Conservation (phyloP, 78 protist species). For the Dictyostelium discoideum region dicty_2.7 NC_007090.3:2642001-2642500, state of each 20-base stretch:
- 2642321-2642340: slow-evolving; percentile 9
- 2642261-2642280: slow-evolving; percentile 52
- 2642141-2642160: slow-evolving; percentile 17
- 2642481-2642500: slow-evolving; percentile 25
- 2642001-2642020: slow-evolving; percentile 38
- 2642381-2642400: slow-evolving; percentile 13
- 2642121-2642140: slow-evolving; percentile 30
- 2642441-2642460: slow-evolving; percentile 31
- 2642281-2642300: slow-evolving; percentile 16
- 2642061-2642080: slow-evolving; percentile 40
- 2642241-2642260: slow-evolving; percentile 61
- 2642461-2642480: slow-evolving; percentile 55
- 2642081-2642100: neutral
- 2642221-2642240: slow-evolving; percentile 69
- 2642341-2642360: neutral
- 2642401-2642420: slow-evolving; percentile 2
- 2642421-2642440: neutral
- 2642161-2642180: neutral
- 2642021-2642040: slow-evolving; percentile 38
- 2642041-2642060: slow-evolving; percentile 54
- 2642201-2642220: slow-evolving; percentile 77
- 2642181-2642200: slow-evolving; percentile 38
- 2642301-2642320: slow-evolving; percentile 55
- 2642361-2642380: neutral
- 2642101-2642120: neutral